Percentiles rank a stretch among this genome's conserved stretches.
Conservation (phyloP, 805 yeast genomes). For the Candida boleticola region DNA sequence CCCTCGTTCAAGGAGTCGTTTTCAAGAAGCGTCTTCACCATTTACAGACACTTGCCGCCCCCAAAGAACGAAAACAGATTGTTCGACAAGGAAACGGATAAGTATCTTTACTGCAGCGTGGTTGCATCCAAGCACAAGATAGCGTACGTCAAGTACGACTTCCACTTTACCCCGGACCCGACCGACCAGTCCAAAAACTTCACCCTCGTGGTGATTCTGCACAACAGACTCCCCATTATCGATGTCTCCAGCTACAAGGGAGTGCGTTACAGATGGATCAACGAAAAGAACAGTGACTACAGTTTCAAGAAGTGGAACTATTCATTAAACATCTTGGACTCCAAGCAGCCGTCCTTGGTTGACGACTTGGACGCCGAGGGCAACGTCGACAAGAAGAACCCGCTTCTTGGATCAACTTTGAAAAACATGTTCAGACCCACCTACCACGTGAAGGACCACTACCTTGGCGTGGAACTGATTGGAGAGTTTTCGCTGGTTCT, state of each 20-base stretch:
- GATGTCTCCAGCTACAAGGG: slow-evolving; percentile 1
- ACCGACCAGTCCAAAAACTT: neutral
- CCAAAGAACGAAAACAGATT: neutral
- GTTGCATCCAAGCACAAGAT: neutral
- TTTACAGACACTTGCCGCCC: neutral
- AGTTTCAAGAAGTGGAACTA: neutral
- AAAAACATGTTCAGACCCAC: neutral
- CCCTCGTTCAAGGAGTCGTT: neutral
- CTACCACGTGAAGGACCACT: neutral
- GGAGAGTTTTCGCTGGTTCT: neutral
- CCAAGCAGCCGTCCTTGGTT: neutral
- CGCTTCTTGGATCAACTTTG: slow-evolving; percentile 2
- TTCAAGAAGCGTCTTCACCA: neutral
- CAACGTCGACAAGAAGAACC: neutral
- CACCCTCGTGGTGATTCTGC: neutral
- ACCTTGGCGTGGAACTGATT: neutral
- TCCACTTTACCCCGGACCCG: slow-evolving; percentile 1
- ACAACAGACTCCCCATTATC: neutral
- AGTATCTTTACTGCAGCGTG: neutral
- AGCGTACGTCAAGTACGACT: neutral
- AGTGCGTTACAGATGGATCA: slow-evolving; percentile 1
- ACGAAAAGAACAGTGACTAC: neutral
- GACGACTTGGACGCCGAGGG: neutral
- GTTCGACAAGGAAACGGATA: neutral
- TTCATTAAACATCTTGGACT: neutral